phyloP scores from a whole-genome alignment of 371 early-diverging fungal species.

The Mortierella sp. region DNA sequence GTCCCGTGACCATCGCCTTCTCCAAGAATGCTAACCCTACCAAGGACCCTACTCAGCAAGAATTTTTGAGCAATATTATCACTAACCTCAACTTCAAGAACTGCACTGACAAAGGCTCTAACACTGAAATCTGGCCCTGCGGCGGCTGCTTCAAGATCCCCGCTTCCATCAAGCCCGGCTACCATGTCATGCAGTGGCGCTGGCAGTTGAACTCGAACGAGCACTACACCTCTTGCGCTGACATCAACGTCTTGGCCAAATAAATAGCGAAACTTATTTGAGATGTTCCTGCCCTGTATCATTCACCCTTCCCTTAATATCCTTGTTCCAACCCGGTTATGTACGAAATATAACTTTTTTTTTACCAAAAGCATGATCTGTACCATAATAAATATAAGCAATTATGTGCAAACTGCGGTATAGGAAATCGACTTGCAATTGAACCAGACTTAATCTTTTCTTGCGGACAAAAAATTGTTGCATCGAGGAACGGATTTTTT shows the following conservation, averaged over 20 bases:
- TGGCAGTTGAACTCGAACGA: constrained; percentile 49
- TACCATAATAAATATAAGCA: too few species aligned
- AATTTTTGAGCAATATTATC: constrained; percentile 33
- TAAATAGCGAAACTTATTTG: neutral
- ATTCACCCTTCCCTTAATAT: too few species aligned
- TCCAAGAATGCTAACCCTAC: constrained; percentile 22
- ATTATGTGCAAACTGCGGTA: too few species aligned
- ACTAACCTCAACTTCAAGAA: constrained; percentile 44
- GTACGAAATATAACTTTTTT: too few species aligned
- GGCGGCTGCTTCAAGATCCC: constrained; percentile 54
- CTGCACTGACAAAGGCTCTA: constrained; percentile 29
- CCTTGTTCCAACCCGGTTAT: too few species aligned
- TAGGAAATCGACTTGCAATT: too few species aligned
- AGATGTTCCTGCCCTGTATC: neutral
- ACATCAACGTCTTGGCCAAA: constrained; percentile 30
- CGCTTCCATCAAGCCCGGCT: constrained; percentile 16
- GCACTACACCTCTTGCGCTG: constrained; percentile 50
- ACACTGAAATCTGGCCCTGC: constrained; percentile 53
- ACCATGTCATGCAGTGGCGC: constrained; percentile 55
- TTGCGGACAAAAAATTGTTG: too few species aligned
- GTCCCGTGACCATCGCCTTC: constrained; percentile 41
- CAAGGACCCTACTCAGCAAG: constrained; percentile 40
- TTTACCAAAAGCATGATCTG: too few species aligned
- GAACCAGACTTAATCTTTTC: too few species aligned
- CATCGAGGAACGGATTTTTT: too few species aligned